A percentile compares a stretch with the other conserved stretches of the same genome.
These are phyloP conservation scores for Boeremia lycopersici DNA, from an alignment of 2,329 filamentous ascomycete species.

Conservation along the genomic window DNA sequence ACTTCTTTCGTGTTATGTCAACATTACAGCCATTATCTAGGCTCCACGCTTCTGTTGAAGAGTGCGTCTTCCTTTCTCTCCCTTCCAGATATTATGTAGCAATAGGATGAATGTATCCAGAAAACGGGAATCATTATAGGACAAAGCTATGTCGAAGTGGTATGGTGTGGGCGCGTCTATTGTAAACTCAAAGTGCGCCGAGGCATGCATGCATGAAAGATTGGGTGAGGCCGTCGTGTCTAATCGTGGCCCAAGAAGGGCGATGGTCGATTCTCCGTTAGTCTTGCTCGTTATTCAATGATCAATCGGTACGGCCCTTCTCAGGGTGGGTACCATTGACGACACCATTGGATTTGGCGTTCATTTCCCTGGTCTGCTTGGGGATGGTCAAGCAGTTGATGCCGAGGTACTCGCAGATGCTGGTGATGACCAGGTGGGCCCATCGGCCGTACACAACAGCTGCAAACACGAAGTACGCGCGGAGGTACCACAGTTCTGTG, in stretches of 20 bases:
- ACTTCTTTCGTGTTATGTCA: not conserved
- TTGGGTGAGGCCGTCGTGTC: constrained; percentile 10
- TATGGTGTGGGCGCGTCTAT: constrained; percentile 14
- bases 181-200: constrained; percentile 12
- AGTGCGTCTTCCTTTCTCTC: not conserved
- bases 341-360: constrained; percentile 32
- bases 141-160: constrained; percentile 6
- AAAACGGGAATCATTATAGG: constrained; percentile 7
- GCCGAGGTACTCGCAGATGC: constrained; percentile 88
- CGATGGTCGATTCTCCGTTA: not conserved
- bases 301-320: constrained; percentile 44
- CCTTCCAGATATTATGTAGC: constrained; percentile 12
- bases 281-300: not conserved
- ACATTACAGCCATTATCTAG: constrained; percentile 1
- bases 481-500: constrained; percentile 80
- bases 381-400: constrained; percentile 93
- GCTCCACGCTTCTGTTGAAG: not conserved
- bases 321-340: constrained; percentile 35
- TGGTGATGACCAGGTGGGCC: constrained; percentile 88
- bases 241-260: not conserved
- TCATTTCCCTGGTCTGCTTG: constrained; percentile 34
- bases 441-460: constrained; percentile 88
- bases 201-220: constrained; percentile 8
- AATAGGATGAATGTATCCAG: constrained; percentile 15
- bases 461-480: constrained; percentile 82